These are phyloP conservation scores for Coniella lustricola DNA, from an alignment of 2,329 filamentous ascomycete genomes.

Conservation along the genomic window DNA sequence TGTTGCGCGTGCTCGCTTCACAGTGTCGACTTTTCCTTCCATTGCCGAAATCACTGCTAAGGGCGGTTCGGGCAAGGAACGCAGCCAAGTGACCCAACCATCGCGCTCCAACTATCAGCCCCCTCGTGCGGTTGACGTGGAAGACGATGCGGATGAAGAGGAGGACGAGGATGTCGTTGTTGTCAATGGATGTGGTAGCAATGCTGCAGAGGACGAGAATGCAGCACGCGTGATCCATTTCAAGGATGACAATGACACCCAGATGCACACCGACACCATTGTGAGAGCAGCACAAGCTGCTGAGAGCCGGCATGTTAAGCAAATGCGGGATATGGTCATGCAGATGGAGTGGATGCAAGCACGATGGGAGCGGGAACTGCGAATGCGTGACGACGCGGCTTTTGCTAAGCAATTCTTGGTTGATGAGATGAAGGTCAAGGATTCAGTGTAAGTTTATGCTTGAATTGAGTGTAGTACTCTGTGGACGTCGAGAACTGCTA, in stretches of 20 bases:
- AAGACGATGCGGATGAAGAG: slow-evolving; percentile 19
- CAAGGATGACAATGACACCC: slow-evolving; percentile 28
- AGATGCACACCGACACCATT: slow-evolving; percentile 51
- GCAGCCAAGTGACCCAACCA: background rate
- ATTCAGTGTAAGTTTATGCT: slow-evolving; percentile 26
- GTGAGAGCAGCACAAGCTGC: slow-evolving; percentile 53
- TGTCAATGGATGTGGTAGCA: background rate
- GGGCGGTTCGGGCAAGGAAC: slow-evolving; percentile 11
- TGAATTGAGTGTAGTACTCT: background rate
- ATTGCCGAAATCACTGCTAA: background rate
- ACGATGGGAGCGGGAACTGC: slow-evolving; percentile 70
- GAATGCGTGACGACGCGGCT: slow-evolving; percentile 70
- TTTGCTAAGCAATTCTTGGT: slow-evolving; percentile 82
- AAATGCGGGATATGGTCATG: slow-evolving; percentile 74
- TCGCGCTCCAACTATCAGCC: slow-evolving; percentile 15
- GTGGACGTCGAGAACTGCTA: background rate
- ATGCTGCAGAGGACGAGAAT: slow-evolving; percentile 8
- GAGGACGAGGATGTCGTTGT: slow-evolving; percentile 12
- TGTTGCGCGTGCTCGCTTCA: slow-evolving; percentile 13
- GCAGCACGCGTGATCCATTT: slow-evolving; percentile 16
- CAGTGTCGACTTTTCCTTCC: slow-evolving; percentile 10
- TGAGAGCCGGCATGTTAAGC: slow-evolving; percentile 63
- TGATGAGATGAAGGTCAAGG: slow-evolving; percentile 73
- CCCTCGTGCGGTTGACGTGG: slow-evolving; percentile 22
- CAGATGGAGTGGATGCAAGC: slow-evolving; percentile 90